phyloP scores from a whole-genome alignment of 306 rosid species.

The Gynostemma pentaphyllum region DNA sequence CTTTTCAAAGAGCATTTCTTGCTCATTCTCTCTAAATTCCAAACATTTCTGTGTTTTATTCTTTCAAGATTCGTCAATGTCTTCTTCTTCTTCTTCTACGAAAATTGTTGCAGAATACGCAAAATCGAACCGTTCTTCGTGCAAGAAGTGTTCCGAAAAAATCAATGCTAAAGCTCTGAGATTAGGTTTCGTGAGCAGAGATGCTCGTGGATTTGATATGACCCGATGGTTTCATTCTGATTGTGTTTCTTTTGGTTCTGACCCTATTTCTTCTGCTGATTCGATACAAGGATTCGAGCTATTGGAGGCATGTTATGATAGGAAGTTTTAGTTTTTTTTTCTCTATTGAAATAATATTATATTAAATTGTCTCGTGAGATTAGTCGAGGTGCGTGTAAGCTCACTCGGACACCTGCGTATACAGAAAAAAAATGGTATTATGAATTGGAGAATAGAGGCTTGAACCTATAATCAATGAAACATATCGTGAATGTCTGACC shows the following conservation, averaged over 20 bases:
- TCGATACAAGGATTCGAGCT: slow-evolving; percentile 40
- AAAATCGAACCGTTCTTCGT: slow-evolving; percentile 42
- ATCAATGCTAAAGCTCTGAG: slow-evolving; percentile 33
- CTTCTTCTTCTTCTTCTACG: slow-evolving; percentile 16
- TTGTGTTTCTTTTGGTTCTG: slow-evolving; percentile 36
- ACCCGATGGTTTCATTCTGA: slow-evolving; percentile 54
- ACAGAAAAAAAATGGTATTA: too few relatives aligned
- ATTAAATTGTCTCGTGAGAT: too few relatives aligned
- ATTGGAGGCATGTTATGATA: slow-evolving; percentile 28
- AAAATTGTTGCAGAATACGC: slow-evolving; percentile 44
- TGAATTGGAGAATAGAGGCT: too few relatives aligned
- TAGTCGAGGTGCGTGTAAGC: too few relatives aligned
- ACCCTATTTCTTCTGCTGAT: slow-evolving; percentile 18
- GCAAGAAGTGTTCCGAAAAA: slow-evolving; percentile 44
- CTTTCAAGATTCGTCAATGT: slow-evolving; percentile 18
- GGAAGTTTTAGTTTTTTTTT: neutral
- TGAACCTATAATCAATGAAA: too few relatives aligned
- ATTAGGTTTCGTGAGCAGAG: slow-evolving; percentile 38
- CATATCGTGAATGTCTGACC: too few relatives aligned
- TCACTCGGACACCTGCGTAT: too few relatives aligned
- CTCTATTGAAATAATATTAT: neutral
- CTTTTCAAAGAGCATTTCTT: neutral
- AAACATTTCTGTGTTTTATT: neutral
- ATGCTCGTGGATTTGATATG: slow-evolving; percentile 25
- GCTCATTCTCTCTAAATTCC: slow-evolving; percentile 7